Evolutionary conservation across 2,329 filamentous ascomycete species (phyloP).

Genomic region (Epichloe sibirici): DNA sequence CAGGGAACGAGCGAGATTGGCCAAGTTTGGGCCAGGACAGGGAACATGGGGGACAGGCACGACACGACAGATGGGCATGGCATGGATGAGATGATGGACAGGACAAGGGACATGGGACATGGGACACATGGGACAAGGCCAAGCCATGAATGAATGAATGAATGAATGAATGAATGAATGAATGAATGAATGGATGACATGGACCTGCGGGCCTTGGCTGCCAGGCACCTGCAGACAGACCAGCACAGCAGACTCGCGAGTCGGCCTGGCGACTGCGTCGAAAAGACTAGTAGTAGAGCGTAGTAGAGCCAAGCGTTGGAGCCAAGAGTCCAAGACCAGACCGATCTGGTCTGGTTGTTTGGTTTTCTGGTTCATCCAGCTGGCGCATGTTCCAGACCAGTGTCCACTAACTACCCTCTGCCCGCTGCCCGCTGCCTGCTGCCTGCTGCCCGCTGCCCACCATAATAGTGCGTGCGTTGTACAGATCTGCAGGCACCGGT

Average conservation of each 20-base stretch:
- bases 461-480: neutral
- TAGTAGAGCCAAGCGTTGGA: too few species aligned
- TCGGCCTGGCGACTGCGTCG: too few species aligned
- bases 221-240: too few species aligned
- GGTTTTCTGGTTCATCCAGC: neutral
- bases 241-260: too few species aligned
- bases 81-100: neutral
- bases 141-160: too few species aligned
- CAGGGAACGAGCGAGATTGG: conserved; percentile 7
- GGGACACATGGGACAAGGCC: neutral
- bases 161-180: too few species aligned
- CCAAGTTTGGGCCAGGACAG: neutral
- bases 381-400: neutral
- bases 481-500: neutral
- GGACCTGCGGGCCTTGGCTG: neutral
- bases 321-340: too few species aligned
- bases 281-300: too few species aligned
- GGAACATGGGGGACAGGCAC: neutral
- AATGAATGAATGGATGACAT: too few species aligned
- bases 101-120: neutral
- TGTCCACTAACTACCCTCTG: too few species aligned
- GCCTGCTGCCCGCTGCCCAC: neutral
- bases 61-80: conserved; percentile 1
- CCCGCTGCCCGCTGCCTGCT: too few species aligned
- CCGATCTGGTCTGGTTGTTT: too few species aligned